Base-by-base conservation (phyloP, 805 yeast genomes). In the Metschnikowia amazonensis region DNA sequence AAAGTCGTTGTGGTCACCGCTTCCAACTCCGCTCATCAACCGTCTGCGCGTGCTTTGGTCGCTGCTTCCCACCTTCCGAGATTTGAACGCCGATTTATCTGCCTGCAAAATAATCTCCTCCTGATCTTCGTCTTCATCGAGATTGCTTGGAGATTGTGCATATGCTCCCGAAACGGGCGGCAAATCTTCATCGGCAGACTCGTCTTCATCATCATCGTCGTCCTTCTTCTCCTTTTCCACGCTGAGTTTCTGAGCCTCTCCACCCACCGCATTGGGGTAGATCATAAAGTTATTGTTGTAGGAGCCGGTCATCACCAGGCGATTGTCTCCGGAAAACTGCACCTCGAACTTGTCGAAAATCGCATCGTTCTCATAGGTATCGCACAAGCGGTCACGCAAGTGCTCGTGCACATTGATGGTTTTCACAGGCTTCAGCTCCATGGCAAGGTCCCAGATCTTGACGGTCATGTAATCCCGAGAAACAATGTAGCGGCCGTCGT, bases 261-360 rank as follows among this genome's bases (percentile, higher is more conserved):
- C 42, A 45, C 69, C 69, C 42, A 81, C 77, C 4, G 84, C 92
- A 64, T 90, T 81, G 44, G 97, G 98, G 69, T 89, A 94, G 55
- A 94, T 88, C 95, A 89, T 88, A 64, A 95, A 94, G 71, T 90
- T 90, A 71, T 92, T 94, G 69, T 90, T 89, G 74, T 94, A 94
- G 33, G 97, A 86, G 44, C 99, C 99, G 11, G 99, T 90, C 92
- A 94, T 88, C 49, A 94, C 82, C 49, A 89, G 81, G 62, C 82
- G 81, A 59, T 88, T 86, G 69, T 95, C 97, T 31, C 98, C 99
- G 56, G 89, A 79, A 62, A 94, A 89, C 57, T 84, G 94, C 51
- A 90, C 96, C 74, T 94, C 99, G 67, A 94, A 94, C 74, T 94
- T 95, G 74, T 94, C 99, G 70, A 94, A 94, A 47, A 94, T 94